A percentile compares a stretch with the other conserved stretches of the same genome.
Conservation (phyloP, 169 alveolate species). For the Plasmodium malariae region DNA sequence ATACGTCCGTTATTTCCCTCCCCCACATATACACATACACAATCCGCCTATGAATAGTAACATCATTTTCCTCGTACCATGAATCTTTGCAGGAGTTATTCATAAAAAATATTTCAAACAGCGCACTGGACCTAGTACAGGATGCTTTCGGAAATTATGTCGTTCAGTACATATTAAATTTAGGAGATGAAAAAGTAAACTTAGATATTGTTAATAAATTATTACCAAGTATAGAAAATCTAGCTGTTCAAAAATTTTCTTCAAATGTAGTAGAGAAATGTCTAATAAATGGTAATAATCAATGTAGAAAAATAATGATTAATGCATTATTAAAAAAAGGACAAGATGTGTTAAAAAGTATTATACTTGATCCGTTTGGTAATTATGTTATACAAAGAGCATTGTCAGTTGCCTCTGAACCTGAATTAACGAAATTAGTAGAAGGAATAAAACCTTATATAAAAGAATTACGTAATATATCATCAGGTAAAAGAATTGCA, state of each 20-base stretch:
- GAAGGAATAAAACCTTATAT: constrained; percentile 84
- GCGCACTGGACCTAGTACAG: constrained; percentile 89
- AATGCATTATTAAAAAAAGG: constrained; percentile 83
- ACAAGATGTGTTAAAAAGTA: constrained; percentile 77
- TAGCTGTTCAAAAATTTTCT: constrained; percentile 94
- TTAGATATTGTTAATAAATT: constrained; percentile 84
- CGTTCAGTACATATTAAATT: constrained; percentile 91
- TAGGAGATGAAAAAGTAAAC: constrained; percentile 83
- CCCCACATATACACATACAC: not conserved
- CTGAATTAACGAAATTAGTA: constrained; percentile 77
- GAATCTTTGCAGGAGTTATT: constrained; percentile 66
- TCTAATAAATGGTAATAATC: constrained; percentile 80
- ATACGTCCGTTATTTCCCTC: not conserved
- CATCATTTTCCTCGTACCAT: not conserved
- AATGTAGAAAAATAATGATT: constrained; percentile 78
- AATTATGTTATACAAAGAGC: constrained; percentile 89
- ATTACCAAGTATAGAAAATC: constrained; percentile 84
- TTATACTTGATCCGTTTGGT: constrained; percentile 88
- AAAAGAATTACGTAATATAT: constrained; percentile 81
- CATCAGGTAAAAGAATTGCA: constrained; percentile 88
- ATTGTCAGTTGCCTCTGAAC: constrained; percentile 84
- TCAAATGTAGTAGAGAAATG: constrained; percentile 95
- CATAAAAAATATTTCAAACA: constrained; percentile 84
- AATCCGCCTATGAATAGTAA: not conserved
- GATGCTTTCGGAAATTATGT: constrained; percentile 97